Base-by-base conservation (phyloP, 805 yeast genomes). In the Cyberlindnera americana region DNA sequence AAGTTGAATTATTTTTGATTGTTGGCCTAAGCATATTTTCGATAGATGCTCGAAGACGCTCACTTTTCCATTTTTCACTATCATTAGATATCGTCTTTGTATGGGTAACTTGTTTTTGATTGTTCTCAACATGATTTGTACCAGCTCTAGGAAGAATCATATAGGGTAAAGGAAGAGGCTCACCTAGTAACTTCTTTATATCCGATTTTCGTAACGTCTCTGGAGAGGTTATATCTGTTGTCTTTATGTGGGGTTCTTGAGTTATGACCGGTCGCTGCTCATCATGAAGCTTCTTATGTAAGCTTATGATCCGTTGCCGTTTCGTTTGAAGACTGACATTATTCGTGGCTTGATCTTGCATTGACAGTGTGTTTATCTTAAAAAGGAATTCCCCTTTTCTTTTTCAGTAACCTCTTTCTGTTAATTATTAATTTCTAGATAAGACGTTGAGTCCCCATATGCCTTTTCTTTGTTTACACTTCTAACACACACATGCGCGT, bases 251-350 rank as follows among this genome's bases (percentile, higher is more conserved):
- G n/a, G n/a, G n/a, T n/a, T n/a, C 3, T 11, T n/a, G 23, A 19
- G n/a, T 15, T 5, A 15, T 22, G 11, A n/a, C 6, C 15, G 16
- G 22, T 33, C n/a, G 15, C 5, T 4, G 18, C 17, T 34, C 38
- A 13, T 9, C 10, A 11, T 29, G 31, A 22, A 36, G 40, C 30
- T 30, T 30, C 11, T 28, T 29, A 25, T 30, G 40, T 14, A 36
- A 23, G n/a, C 18, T 29, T n/a, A 36, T 16, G 30, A 36, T 36
- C 16, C 40, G 29, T 23, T 36, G 35, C 8, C 40, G 23, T 14
- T 36, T 36, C 16, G 4, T 25, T n/a, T 30, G 33, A 3, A 27
- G 18, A 25, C 14, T 8, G 24, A 8, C 10, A 19, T 19, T 19
- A 15, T 19, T n/a, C 7, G 8, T 26, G 29, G 14, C 13, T 8